Evolutionary conservation across 1,139 yeast genomes (phyloP).

Genomic region (Blastobotrys aristatus): DNA sequence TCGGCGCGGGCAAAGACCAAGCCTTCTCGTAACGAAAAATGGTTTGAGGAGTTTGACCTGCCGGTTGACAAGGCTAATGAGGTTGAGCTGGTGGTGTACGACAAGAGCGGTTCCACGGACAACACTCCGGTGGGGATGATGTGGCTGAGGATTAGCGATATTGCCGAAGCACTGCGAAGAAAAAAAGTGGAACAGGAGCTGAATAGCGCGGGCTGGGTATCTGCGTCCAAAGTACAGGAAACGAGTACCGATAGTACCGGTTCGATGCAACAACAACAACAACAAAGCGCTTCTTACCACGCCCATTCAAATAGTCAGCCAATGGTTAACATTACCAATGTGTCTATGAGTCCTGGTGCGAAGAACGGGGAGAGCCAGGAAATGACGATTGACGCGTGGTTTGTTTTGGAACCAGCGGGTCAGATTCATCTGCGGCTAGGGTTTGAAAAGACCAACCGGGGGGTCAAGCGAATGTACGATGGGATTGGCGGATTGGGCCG

Average conservation of each 20-base stretch:
- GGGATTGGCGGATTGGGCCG: conserved; percentile 81
- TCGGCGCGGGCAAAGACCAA: conserved; percentile 73
- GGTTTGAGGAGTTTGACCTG: conserved; percentile 79
- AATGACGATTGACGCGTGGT: conserved; percentile 65
- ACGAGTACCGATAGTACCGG: conserved; percentile 4
- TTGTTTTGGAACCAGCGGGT: conserved; percentile 89
- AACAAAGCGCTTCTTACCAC: not conserved
- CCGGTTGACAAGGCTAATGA: conserved; percentile 89
- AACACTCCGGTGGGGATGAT: conserved; percentile 88
- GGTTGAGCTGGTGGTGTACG: conserved; percentile 81
- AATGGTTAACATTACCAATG: not conserved
- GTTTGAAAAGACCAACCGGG: conserved; percentile 63
- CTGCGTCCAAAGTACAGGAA: conserved; percentile 49
- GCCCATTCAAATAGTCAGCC: conserved; percentile 9
- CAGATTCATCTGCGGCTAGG: conserved; percentile 74
- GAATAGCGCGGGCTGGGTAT: conserved; percentile 79
- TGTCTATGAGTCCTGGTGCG: not conserved
- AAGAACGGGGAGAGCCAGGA: conserved; percentile 10
- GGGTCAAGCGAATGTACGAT: conserved; percentile 40
- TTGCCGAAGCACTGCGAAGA: conserved; percentile 90
- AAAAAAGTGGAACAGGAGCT: conserved; percentile 75
- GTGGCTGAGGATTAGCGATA: conserved; percentile 85
- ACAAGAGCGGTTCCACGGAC: conserved; percentile 44
- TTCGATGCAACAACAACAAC: not conserved
- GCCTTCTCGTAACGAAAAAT: conserved; percentile 69